Evolutionary conservation across 1,284 basidiomycete genomes (phyloP).

Genomic region (Volvariella volvacea): DNA sequence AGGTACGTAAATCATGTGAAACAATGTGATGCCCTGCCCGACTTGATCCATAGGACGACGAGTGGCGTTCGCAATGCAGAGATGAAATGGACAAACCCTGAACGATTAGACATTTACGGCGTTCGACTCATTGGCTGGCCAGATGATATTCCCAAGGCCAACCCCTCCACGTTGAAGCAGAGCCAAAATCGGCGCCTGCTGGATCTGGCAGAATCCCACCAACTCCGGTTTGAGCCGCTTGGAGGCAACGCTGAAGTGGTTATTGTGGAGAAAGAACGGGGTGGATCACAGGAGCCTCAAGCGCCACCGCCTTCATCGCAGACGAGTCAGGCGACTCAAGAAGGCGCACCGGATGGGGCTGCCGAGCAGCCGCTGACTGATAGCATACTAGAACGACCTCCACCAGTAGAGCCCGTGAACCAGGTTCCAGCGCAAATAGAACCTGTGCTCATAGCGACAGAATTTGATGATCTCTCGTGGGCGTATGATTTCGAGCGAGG

Average conservation of each 20-base stretch:
- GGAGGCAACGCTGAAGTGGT: background rate
- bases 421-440: too few relatives aligned
- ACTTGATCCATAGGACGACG: constrained; percentile 27
- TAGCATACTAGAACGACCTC: too few relatives aligned
- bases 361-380: background rate
- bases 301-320: too few relatives aligned
- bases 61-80: constrained; percentile 58
- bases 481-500: constrained; percentile 27
- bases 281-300: too few relatives aligned
- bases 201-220: constrained; percentile 38
- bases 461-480: constrained; percentile 32
- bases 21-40: background rate
- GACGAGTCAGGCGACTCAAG: too few relatives aligned
- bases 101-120: constrained; percentile 47
- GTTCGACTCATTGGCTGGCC: constrained; percentile 61
- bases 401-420: too few relatives aligned
- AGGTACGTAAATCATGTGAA: constrained; percentile 27
- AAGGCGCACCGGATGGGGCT: constrained; percentile 8
- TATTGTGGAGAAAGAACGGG: background rate
- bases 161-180: constrained; percentile 50
- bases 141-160: constrained; percentile 42
- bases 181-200: constrained; percentile 46
- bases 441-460: too few relatives aligned
- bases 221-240: constrained; percentile 38
- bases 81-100: constrained; percentile 68